These are phyloP conservation scores for Trichocomaceae sp. DNA, from an alignment of 2,329 filamentous ascomycete species.

Conservation along the genomic window DNA sequence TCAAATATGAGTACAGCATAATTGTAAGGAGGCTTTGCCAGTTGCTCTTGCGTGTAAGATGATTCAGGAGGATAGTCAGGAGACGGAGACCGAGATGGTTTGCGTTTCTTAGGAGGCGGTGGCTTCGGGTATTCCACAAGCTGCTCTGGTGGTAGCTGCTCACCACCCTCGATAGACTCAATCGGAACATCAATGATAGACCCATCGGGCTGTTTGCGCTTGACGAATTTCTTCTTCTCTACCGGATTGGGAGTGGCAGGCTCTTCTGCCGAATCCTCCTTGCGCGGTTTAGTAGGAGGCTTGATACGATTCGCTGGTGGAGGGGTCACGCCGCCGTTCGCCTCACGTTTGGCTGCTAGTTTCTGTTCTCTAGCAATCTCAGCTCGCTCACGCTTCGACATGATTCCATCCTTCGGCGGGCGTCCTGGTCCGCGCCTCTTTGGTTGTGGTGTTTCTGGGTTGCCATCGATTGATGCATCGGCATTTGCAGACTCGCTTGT, in stretches of 20 bases:
- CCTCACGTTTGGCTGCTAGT: conserved; percentile 41
- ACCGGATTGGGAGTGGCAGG: conserved; percentile 27
- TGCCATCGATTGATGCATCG: conserved; percentile 24
- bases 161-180: conserved; percentile 38
- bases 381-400: conserved; percentile 58
- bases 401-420: conserved; percentile 60
- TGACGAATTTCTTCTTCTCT: conserved; percentile 45
- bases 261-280: conserved; percentile 31
- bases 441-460: conserved; percentile 35
- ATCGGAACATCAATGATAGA: conserved; percentile 34
- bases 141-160: conserved; percentile 28
- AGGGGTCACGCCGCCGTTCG: conserved; percentile 42
- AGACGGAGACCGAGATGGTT: conserved; percentile 53
- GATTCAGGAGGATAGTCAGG: conserved; percentile 54
- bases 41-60: conserved; percentile 56
- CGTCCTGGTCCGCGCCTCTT: conserved; percentile 51
- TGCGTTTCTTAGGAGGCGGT: conserved; percentile 44
- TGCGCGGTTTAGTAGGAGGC: conserved; percentile 20
- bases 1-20: conserved; percentile 61
- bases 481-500: conserved; percentile 17
- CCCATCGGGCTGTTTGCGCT: conserved; percentile 40
- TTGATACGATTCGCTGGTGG: conserved; percentile 28
- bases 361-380: conserved; percentile 50
- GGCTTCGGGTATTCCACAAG: conserved; percentile 38
- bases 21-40: conserved; percentile 56